Evolutionary conservation across 805 yeast species (phyloP), one percentile per base, ranked within the genome.

Genomic region (Wickerhamiella domercqiae): DNA sequence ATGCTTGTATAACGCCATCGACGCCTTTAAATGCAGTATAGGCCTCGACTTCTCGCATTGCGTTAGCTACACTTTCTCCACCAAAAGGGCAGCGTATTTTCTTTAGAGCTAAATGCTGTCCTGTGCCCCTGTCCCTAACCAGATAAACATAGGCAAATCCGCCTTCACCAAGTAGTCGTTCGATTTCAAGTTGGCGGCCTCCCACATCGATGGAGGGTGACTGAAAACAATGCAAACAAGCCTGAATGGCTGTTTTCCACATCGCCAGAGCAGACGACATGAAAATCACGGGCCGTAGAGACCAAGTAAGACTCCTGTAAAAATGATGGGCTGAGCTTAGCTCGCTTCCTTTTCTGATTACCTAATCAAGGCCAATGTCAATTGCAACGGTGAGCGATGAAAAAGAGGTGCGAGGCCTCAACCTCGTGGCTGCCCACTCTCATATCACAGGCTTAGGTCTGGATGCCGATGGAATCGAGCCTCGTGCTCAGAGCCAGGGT

Each of bases 371-470:
- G n/a, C n/a, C 26, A 20, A 50, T 56, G 62, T 50, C 62, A 19
- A 60, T 60, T 37, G 47, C 62, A 17, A 60, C 67, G 19, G 53
- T 59, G 21, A 54, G 60, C 24, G 43, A 29, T 26, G 61, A 66
- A 35, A 68, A 63, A 42, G 73, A 71, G 43, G 52, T 67, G 32
- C 67, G 71, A 36, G 72, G 75, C n/a, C 66, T 81, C 39, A 77
- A 86, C 36, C 68, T 84, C 49, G 77, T 84, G 40, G 94, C 97
- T 2, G 94, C 97, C n/a, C 99, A 90, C 59, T 84, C 96, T 4
- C 99, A 90, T 60, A 90, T 90, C 56, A 70, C 90, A 18, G 98
- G 98, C 1, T 68, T 90, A 21, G 99, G 99, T n/a, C 70, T 90
- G 37, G 97, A 87, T 58, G 49, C 53, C 29, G 96, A 84, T 46